Conservation (phyloP, 306 rosid species). For the Carpinus viminea region DNA sequence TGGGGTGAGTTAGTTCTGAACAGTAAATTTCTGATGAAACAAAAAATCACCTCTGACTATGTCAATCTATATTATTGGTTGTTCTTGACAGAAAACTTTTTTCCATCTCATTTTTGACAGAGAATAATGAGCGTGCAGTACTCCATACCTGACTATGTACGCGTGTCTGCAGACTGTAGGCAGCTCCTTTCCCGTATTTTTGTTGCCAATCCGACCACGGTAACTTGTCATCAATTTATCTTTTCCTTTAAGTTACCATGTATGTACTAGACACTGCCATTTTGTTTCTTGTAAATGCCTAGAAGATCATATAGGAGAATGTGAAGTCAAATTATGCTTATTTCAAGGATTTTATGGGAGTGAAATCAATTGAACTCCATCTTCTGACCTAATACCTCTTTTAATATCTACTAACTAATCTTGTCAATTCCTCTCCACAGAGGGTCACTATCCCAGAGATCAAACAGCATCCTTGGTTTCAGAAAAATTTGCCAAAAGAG, state of each 20-base stretch:
- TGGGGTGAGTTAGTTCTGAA: conserved; percentile 46
- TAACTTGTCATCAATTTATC: neutral
- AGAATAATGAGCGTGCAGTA: conserved; percentile 75
- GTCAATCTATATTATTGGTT: neutral
- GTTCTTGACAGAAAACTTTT: neutral
- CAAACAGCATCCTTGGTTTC: conserved; percentile 83
- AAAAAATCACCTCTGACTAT: neutral
- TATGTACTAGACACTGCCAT: neutral
- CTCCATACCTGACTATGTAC: conserved; percentile 80
- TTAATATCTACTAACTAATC: neutral
- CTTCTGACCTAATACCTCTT: neutral
- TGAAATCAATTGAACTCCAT: neutral
- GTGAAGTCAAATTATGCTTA: neutral
- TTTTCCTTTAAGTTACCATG: conserved; percentile 1
- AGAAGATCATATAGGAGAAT: neutral
- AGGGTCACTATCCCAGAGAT: conserved; percentile 78
- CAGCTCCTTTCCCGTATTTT: conserved; percentile 71
- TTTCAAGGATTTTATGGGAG: neutral
- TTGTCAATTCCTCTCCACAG: conserved; percentile 30
- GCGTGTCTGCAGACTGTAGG: conserved; percentile 67
- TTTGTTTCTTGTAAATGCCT: neutral
- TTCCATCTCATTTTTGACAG: conserved; percentile 47
- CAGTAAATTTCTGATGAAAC: conserved; percentile 6
- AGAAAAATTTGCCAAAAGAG: conserved; percentile 65
- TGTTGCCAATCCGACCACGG: conserved; percentile 82